Percentiles rank a stretch among this genome's conserved stretches.
Evolutionary conservation across 345 rosid species (phyloP).

Genomic region (Pistacia integerrima): DNA sequence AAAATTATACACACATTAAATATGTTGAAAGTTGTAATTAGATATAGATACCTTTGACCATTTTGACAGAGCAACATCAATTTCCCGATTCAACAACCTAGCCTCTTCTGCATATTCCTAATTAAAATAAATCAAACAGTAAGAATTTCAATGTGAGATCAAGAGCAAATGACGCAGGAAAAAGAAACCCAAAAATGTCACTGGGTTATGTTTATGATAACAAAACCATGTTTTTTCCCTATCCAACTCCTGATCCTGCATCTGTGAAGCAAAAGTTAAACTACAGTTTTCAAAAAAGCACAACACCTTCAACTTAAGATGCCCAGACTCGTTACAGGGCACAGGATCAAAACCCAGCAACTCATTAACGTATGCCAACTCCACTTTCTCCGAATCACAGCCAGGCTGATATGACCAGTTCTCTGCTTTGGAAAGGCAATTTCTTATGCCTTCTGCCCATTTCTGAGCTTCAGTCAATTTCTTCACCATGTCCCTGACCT

Average conservation of each 20-base stretch:
- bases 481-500: slow-evolving; percentile 74
- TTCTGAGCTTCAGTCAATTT: slow-evolving; percentile 54
- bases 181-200: background rate
- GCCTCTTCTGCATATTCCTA: slow-evolving; percentile 76
- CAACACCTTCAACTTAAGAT: slow-evolving; percentile 73
- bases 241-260: slow-evolving; percentile 8
- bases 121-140: slow-evolving; percentile 22
- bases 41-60: slow-evolving; percentile 47
- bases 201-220: background rate
- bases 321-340: slow-evolving; percentile 69
- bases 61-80: slow-evolving; percentile 53
- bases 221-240: background rate
- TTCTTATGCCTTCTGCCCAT: slow-evolving; percentile 75
- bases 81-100: slow-evolving; percentile 51
- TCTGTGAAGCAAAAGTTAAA: slow-evolving; percentile 9
- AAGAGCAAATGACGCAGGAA: slow-evolving; percentile 4
- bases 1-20: background rate
- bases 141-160: slow-evolving; percentile 11
- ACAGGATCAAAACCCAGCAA: slow-evolving; percentile 55
- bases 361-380: slow-evolving; percentile 45
- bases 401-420: slow-evolving; percentile 35
- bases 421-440: slow-evolving; percentile 56
- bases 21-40: background rate
- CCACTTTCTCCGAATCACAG: slow-evolving; percentile 46
- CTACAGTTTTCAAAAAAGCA: slow-evolving; percentile 19